Conservation (phyloP, 352 stramenopile genomes). For the Phytophthora sp. region DNA sequence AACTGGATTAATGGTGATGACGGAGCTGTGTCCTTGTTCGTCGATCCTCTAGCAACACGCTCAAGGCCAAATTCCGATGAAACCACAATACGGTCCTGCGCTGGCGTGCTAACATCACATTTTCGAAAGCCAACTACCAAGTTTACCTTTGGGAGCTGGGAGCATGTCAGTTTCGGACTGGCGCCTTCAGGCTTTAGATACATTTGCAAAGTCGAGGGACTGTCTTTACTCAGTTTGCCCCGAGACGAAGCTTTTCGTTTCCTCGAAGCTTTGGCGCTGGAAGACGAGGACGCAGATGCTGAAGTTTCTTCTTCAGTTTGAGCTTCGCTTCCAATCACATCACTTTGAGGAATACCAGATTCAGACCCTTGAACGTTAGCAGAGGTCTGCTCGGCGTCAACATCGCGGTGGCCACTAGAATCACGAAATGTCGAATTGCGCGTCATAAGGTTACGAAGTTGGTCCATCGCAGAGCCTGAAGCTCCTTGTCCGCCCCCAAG, state of each 20-base stretch:
- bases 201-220: background rate
- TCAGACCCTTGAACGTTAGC: background rate
- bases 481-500: slow-evolving; percentile 17
- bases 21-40: slow-evolving; percentile 5
- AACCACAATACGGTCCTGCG: slow-evolving; percentile 34
- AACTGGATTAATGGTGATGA: slow-evolving; percentile 24
- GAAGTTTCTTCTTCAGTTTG: slow-evolving; percentile 26
- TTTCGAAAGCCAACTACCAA: slow-evolving; percentile 51
- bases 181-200: slow-evolving; percentile 31
- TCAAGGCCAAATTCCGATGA: slow-evolving; percentile 38
- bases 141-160: slow-evolving; percentile 47
- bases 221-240: slow-evolving; percentile 12
- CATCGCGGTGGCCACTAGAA: slow-evolving; percentile 15
- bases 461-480: slow-evolving; percentile 47
- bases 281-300: background rate
- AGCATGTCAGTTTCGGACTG: slow-evolving; percentile 46
- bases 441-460: slow-evolving; percentile 61
- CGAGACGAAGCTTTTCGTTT: slow-evolving; percentile 2
- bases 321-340: slow-evolving; percentile 23
- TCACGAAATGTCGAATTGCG: slow-evolving; percentile 27
- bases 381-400: slow-evolving; percentile 13
- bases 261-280: background rate
- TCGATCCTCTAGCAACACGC: slow-evolving; percentile 16
- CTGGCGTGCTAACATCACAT: slow-evolving; percentile 27
- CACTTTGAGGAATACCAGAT: slow-evolving; percentile 9